Percentiles rank a stretch among this genome's conserved stretches.
Conservation (phyloP, 371 early-diverging fungal species). For the Rhizopus delemar region DNA sequence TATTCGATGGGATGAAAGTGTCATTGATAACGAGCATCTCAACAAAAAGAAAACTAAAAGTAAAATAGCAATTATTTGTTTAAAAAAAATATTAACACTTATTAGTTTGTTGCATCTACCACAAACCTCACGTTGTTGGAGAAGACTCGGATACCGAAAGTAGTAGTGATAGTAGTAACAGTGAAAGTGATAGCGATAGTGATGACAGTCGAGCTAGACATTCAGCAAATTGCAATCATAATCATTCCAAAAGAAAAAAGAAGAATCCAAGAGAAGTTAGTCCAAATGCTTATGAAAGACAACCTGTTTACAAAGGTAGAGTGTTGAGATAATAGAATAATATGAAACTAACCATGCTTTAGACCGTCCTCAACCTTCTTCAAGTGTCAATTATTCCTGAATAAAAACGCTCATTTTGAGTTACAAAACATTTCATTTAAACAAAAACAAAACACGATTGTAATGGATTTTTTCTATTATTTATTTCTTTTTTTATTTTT, state of each 20-base stretch:
- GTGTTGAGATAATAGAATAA: not conserved
- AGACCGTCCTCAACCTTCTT: not conserved
- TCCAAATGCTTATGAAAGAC: slow-evolving; percentile 73
- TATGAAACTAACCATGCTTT: not conserved
- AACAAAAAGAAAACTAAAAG: slow-evolving; percentile 83
- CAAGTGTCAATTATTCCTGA: not conserved
- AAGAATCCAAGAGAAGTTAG: slow-evolving; percentile 52
- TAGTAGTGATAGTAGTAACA: slow-evolving; percentile 32
- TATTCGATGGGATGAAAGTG: slow-evolving; percentile 82
- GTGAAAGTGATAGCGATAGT: slow-evolving; percentile 32
- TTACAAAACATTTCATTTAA: not conserved
- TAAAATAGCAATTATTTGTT: slow-evolving; percentile 58
- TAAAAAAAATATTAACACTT: slow-evolving; percentile 50
- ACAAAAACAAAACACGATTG: not conserved
- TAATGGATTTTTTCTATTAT: not conserved
- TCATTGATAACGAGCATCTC: slow-evolving; percentile 87
- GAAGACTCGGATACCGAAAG: slow-evolving; percentile 71
- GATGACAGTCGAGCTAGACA: slow-evolving; percentile 33
- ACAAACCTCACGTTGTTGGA: slow-evolving; percentile 70
- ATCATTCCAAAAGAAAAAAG: slow-evolving; percentile 34
- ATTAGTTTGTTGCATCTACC: slow-evolving; percentile 88
- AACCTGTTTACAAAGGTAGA: slow-evolving; percentile 59
- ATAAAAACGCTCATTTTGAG: not conserved
- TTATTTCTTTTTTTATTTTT: not conserved
- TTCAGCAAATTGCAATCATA: slow-evolving; percentile 35